phyloP scores from a whole-genome alignment of 1,139 yeast species.

The Zygosaccharomyces sapae region DNA sequence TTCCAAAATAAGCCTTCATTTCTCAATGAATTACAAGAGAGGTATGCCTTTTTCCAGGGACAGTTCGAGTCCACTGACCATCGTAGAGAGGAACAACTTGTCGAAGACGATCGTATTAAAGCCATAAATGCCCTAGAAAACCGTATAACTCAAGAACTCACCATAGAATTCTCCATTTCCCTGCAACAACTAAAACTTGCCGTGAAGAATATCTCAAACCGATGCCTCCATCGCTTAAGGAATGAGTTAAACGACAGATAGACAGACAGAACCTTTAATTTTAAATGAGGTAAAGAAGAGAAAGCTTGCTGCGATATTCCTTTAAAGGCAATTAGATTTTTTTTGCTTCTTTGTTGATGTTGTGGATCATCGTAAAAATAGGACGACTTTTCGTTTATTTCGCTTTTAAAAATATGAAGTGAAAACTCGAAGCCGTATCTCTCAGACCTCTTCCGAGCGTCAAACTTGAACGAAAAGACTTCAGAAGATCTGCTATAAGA shows the following conservation, averaged over 20 bases:
- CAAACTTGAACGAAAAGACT: constrained; percentile 2
- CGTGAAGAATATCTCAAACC: constrained; percentile 16
- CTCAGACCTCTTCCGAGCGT: constrained; percentile 1
- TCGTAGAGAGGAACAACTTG: neutral
- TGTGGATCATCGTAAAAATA: too few relatives aligned
- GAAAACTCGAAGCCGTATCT: constrained; percentile 5
- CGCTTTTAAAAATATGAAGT: constrained; percentile 4
- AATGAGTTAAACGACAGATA: neutral
- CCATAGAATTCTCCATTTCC: constrained; percentile 21
- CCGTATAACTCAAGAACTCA: constrained; percentile 14
- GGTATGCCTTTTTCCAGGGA: constrained; percentile 16
- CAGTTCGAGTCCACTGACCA: constrained; percentile 11
- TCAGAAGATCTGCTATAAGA: neutral
- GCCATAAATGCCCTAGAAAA: constrained; percentile 19
- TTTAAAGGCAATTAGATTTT: neutral
- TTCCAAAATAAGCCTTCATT: constrained; percentile 11
- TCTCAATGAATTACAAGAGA: constrained; percentile 27
- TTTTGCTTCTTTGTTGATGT: neutral
- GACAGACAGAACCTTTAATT: neutral
- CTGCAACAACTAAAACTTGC: constrained; percentile 14
- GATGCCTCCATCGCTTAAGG: constrained; percentile 8
- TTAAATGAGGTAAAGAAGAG: neutral
- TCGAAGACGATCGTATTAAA: constrained; percentile 8
- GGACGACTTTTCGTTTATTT: constrained; percentile 3
- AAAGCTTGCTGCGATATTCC: neutral